phyloP scores from a whole-genome alignment of 192 early-diverging fungal genomes.

The Oehlia diaphana region DNA sequence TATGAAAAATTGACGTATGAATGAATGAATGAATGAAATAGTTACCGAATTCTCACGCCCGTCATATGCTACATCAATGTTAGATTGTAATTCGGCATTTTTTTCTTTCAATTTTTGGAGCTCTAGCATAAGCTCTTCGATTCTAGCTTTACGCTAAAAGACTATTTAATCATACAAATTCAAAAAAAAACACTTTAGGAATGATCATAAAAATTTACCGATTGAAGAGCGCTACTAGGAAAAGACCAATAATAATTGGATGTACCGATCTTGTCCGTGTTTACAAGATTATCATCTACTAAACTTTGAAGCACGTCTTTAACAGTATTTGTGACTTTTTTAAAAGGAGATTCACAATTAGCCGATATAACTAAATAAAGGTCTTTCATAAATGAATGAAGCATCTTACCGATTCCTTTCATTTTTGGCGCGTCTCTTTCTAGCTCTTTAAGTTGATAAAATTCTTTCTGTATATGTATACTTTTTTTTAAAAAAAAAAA shows the following conservation, averaged over 20 bases:
- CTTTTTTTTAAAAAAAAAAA: neutral
- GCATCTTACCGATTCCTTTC: conserved; percentile 72
- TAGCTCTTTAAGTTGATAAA: conserved; percentile 81
- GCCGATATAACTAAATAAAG: neutral
- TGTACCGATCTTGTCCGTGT: conserved; percentile 82
- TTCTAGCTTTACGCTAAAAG: conserved; percentile 47
- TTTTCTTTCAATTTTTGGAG: conserved; percentile 46
- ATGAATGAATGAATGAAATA: neutral
- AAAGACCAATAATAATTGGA: conserved; percentile 95
- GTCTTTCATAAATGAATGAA: neutral
- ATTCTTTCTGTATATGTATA: conserved; percentile 50
- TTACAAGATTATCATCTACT: conserved; percentile 79
- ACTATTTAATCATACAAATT: conserved; percentile 5
- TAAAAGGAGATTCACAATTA: neutral
- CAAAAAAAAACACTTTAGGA: neutral
- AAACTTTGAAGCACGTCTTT: conserved; percentile 83
- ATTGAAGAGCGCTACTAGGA: conserved; percentile 63
- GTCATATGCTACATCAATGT: conserved; percentile 49
- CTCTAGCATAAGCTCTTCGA: conserved; percentile 52
- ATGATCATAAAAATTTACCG: conserved; percentile 36
- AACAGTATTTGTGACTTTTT: conserved; percentile 69
- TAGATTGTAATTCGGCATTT: conserved; percentile 44
- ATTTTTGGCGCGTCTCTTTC: conserved; percentile 79
- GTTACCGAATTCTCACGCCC: conserved; percentile 70
- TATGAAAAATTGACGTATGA: neutral